These are phyloP conservation scores for Magnaporthiopsis poae DNA, from an alignment of 2,329 filamentous ascomycete species.

Conservation along the genomic window DNA sequence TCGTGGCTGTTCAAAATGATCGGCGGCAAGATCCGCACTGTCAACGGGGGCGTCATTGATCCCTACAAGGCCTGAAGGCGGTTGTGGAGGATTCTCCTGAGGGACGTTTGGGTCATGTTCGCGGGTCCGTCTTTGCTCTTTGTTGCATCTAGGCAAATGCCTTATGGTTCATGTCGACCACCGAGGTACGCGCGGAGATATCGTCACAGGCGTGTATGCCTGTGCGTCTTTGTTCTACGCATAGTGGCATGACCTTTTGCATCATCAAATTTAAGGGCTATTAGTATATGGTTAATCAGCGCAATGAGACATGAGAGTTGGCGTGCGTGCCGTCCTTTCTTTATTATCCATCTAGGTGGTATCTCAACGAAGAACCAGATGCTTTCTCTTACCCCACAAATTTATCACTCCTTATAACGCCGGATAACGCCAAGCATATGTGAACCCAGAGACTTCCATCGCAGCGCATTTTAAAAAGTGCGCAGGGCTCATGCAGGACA, in stretches of 20 bases:
- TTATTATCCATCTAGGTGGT: background rate
- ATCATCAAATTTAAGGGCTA: background rate
- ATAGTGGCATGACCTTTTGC: too few species aligned
- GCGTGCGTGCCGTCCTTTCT: background rate
- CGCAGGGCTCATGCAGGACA: background rate
- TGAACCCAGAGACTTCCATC: background rate
- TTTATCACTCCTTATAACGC: background rate
- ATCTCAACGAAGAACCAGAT: background rate
- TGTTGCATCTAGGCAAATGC: too few species aligned
- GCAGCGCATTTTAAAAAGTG: background rate
- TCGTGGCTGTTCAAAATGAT: constrained; percentile 2
- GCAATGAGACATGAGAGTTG: background rate
- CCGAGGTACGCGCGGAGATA: background rate
- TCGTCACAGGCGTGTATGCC: background rate
- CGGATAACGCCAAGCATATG: background rate
- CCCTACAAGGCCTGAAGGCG: background rate
- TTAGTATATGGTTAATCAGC: background rate
- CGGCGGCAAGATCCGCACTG: background rate
- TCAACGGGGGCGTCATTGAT: background rate
- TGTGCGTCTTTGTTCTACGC: background rate
- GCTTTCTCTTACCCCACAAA: background rate
- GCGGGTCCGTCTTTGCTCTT: background rate
- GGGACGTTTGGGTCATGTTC: background rate
- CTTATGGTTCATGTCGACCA: background rate
- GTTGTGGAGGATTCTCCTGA: background rate